Conservation (phyloP, 2,329 filamentous ascomycete genomes). For the Tympanopsis confertula region DNA sequence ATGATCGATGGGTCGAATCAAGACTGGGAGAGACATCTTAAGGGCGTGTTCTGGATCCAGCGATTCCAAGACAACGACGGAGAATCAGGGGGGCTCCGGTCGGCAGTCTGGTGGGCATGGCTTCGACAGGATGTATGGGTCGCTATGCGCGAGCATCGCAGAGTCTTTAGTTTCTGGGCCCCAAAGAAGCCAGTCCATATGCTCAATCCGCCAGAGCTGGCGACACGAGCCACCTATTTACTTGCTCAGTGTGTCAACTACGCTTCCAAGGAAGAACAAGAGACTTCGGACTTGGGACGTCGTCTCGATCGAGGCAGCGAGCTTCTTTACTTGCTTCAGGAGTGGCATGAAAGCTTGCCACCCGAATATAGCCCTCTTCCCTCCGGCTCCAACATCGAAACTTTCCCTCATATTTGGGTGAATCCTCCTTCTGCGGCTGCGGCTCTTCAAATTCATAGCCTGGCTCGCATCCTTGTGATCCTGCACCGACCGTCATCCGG, state of each 20-base stretch:
- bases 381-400: neutral
- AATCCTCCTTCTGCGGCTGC: neutral
- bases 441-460: neutral
- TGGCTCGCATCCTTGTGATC: neutral
- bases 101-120: conserved; percentile 57
- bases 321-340: neutral
- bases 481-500: neutral
- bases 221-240: conserved; percentile 38
- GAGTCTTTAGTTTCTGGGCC: conserved; percentile 45
- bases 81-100: conserved; percentile 39
- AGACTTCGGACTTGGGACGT: neutral
- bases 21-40: conserved; percentile 49
- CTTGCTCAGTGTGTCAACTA: conserved; percentile 46
- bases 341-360: neutral
- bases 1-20: conserved; percentile 47
- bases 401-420: neutral
- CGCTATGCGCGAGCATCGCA: conserved; percentile 44
- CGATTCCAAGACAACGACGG: conserved; percentile 49
- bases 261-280: conserved; percentile 2
- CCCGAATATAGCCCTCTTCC: neutral
- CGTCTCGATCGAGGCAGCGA: neutral
- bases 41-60: conserved; percentile 56
- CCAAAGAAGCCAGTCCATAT: conserved; percentile 33
- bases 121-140: conserved; percentile 56
- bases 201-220: conserved; percentile 40